Evolutionary conservation across 306 rosid species (phyloP).

Genomic region (Quercus alba): DNA sequence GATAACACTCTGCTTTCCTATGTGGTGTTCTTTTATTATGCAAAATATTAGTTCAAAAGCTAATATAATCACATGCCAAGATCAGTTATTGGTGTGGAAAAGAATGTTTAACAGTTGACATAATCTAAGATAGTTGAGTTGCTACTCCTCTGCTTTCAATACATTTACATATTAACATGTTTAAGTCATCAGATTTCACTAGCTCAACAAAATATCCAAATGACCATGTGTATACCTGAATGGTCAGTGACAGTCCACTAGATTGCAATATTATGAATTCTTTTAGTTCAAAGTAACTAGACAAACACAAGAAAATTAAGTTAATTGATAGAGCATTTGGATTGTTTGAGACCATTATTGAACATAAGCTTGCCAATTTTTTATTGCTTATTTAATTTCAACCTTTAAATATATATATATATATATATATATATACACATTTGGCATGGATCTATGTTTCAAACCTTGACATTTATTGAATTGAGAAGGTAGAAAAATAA

Average conservation of each 20-base stretch:
- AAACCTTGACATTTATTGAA: background rate
- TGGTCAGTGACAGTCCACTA: background rate
- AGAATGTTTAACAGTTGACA: background rate
- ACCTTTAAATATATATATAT: too few relatives aligned
- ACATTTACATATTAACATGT: background rate
- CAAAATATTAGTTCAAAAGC: background rate
- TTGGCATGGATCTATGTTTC: background rate
- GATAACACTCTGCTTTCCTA: background rate
- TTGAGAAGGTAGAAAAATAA: background rate
- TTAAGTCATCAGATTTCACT: conserved; percentile 44
- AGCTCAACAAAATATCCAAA: background rate
- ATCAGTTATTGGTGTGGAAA: background rate
- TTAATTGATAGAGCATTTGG: background rate
- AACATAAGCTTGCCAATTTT: background rate
- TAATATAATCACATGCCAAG: background rate
- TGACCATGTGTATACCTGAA: background rate
- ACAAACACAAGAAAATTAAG: background rate
- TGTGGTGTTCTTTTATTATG: background rate
- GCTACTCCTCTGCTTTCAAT: background rate
- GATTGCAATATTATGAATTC: background rate
- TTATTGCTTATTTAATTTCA: too few relatives aligned
- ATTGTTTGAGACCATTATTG: background rate
- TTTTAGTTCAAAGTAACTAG: background rate
- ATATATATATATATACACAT: too few relatives aligned
- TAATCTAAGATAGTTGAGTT: background rate